Percentiles rank a stretch among this genome's conserved stretches.
These are phyloP conservation scores for Spathaspora hagerdaliae DNA, from an alignment of 805 yeast species.

Conservation along the genomic window DNA sequence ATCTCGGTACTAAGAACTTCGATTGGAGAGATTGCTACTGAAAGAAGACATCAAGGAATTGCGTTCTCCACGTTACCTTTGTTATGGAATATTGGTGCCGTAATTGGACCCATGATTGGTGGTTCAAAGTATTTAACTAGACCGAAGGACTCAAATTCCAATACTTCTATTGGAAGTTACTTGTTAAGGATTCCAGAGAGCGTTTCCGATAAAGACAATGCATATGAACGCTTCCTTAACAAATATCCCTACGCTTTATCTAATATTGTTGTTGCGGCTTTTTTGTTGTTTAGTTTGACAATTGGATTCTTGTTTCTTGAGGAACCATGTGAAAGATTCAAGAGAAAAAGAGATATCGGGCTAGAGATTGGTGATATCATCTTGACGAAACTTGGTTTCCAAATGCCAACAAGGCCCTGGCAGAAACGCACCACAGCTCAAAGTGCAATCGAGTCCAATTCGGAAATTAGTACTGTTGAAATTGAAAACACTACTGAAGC, in stretches of 20 bases:
- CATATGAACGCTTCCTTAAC: conserved; percentile 24
- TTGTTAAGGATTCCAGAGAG: background rate
- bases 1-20: conserved; percentile 61
- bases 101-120: conserved; percentile 59
- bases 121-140: conserved; percentile 48
- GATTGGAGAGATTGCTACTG: conserved; percentile 56
- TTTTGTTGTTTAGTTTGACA: conserved; percentile 22
- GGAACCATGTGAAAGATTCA: conserved; percentile 27
- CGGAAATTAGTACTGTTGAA: background rate
- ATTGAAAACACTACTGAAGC: background rate
- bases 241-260: conserved; percentile 37
- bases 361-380: conserved; percentile 35
- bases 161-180: background rate
- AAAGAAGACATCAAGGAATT: conserved; percentile 55
- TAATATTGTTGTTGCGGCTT: conserved; percentile 28
- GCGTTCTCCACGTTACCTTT: conserved; percentile 62
- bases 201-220: background rate
- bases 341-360: conserved; percentile 25
- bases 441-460: background rate
- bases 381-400: conserved; percentile 20
- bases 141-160: conserved; percentile 19
- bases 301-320: conserved; percentile 33
- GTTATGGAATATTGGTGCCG: conserved; percentile 57
- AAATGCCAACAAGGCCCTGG: conserved; percentile 29
- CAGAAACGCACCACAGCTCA: conserved; percentile 1